These are phyloP conservation scores for Helichrysum umbraculigerum DNA, from an alignment of 129 eudicot species.

Conservation along the genomic window DNA sequence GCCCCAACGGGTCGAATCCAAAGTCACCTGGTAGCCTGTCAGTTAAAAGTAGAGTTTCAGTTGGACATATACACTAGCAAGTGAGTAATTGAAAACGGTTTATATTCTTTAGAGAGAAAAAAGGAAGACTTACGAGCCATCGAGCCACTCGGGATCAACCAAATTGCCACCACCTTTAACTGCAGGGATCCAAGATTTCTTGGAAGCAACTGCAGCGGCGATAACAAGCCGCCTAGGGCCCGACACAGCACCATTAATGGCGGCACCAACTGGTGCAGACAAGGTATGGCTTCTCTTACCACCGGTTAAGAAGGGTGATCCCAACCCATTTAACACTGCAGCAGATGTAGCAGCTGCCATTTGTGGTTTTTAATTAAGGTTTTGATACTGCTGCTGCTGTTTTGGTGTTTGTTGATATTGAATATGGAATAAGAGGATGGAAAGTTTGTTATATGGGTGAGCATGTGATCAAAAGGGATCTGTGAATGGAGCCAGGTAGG, in stretches of 20 bases:
- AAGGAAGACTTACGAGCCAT: conserved; percentile 82
- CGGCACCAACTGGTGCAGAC: conserved; percentile 39
- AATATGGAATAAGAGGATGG: conserved; percentile 17
- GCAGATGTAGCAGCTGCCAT: conserved; percentile 71
- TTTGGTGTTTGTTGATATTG: conserved; percentile 17
- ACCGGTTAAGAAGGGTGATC: conserved; percentile 79
- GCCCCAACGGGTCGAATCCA: conserved; percentile 95
- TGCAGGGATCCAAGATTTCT: conserved; percentile 97
- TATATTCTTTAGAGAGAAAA: background rate
- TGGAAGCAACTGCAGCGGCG: conserved; percentile 71
- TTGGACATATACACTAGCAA: background rate
- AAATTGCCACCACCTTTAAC: conserved; percentile 84
- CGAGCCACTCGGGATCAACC: conserved; percentile 97
- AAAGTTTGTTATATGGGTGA: conserved; percentile 34
- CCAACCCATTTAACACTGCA: conserved; percentile 72
- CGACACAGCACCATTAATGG: conserved; percentile 22
- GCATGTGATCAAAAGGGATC: conserved; percentile 36
- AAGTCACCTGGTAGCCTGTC: conserved; percentile 97
- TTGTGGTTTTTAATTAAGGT: background rate
- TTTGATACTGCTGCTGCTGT: background rate
- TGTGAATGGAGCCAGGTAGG: conserved; percentile 58
- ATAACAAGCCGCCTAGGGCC: conserved; percentile 56
- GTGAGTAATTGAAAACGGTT: background rate
- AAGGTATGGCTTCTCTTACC: conserved; percentile 58
- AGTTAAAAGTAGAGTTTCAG: conserved; percentile 2